phyloP scores from a whole-genome alignment of 371 early-diverging fungal genomes.

The Apophysomyces trapeziformis region DNA sequence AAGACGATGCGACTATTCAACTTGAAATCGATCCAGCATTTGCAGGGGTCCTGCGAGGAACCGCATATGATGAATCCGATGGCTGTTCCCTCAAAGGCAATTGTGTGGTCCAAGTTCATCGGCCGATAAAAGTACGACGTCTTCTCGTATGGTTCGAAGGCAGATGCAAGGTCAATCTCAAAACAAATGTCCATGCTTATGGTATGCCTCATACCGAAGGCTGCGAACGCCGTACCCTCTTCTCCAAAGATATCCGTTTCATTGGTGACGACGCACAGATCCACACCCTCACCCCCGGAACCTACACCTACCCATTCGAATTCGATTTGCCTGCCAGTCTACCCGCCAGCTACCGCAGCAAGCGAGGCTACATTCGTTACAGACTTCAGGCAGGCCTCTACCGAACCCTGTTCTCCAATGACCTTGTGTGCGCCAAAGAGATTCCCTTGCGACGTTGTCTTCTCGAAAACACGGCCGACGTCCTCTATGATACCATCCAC shows the following conservation, averaged over 20 bases:
- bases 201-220: conserved; percentile 36
- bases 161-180: conserved; percentile 43
- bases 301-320: conserved; percentile 39
- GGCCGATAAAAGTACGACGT: conserved; percentile 49
- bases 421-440: conserved; percentile 36
- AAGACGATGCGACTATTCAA: conserved; percentile 43
- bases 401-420: conserved; percentile 45
- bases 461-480: conserved; percentile 32
- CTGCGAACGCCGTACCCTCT: conserved; percentile 40
- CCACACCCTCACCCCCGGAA: conserved; percentile 35
- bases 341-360: conserved; percentile 50
- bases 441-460: conserved; percentile 47
- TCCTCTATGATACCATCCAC: conserved; percentile 32
- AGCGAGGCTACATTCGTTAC: conserved; percentile 51
- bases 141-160: conserved; percentile 51
- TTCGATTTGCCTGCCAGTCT: conserved; percentile 49
- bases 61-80: conserved; percentile 53
- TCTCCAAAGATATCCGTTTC: conserved; percentile 36
- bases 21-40: conserved; percentile 45
- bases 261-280: conserved; percentile 43
- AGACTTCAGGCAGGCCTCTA: conserved; percentile 39
- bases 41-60: conserved; percentile 48
- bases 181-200: conserved; percentile 23
- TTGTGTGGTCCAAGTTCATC: conserved; percentile 37
- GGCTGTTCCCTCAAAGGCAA: conserved; percentile 48